phyloP scores from a whole-genome alignment of 768 basidiomycete species.

The Termitomyces heimii region DNA sequence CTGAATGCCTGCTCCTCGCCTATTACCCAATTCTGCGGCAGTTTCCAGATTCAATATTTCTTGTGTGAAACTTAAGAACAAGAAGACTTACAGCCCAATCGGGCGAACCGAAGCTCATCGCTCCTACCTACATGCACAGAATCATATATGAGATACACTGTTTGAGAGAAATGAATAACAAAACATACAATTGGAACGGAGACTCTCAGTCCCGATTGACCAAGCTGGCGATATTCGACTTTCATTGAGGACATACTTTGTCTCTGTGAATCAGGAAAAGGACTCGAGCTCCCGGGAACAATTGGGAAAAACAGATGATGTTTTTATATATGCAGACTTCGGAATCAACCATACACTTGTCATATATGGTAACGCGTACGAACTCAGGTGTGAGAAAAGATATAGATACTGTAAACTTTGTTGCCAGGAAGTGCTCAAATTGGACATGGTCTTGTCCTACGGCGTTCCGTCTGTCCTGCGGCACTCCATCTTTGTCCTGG shows the following conservation, averaged over 20 bases:
- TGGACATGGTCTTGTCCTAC: not conserved
- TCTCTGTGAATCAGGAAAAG: not conserved
- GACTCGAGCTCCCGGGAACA: not conserved
- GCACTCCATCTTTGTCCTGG: too few relatives aligned
- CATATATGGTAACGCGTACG: not conserved
- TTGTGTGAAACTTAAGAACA: constrained; percentile 14
- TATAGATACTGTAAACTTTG: not conserved
- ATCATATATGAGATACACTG: not conserved
- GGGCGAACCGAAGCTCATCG: constrained; percentile 12
- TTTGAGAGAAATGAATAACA: not conserved
- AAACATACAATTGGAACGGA: constrained; percentile 10
- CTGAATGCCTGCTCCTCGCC: constrained; percentile 37
- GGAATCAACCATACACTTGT: not conserved
- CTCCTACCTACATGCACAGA: constrained; percentile 4
- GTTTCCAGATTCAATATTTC: not conserved
- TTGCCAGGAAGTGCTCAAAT: not conserved
- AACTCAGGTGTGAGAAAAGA: not conserved
- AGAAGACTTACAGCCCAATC: constrained; percentile 7
- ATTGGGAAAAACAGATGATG: too few relatives aligned
- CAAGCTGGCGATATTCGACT: constrained; percentile 9
- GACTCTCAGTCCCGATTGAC: constrained; percentile 10
- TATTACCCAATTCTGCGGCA: constrained; percentile 38
- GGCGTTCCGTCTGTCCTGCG: not conserved
- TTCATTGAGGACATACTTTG: constrained; percentile 1
- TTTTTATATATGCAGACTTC: not conserved